Conservation (phyloP, 208 protist genomes). For the Wallacemonas sp. region DNA sequence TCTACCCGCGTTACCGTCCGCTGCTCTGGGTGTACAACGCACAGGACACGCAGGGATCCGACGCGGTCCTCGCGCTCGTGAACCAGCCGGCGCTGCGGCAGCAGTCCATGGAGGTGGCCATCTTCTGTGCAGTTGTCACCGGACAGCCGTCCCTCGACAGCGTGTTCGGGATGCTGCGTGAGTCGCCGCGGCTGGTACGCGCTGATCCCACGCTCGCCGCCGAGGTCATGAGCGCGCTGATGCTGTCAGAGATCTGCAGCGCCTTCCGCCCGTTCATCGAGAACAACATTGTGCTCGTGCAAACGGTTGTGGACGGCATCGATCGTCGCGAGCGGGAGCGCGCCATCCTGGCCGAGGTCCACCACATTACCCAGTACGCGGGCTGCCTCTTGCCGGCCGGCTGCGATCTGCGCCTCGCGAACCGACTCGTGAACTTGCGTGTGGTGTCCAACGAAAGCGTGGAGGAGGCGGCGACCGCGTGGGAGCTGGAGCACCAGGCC, state of each 20-base stretch:
- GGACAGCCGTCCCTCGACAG: slow-evolving; percentile 26
- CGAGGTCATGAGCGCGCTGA: slow-evolving; percentile 66
- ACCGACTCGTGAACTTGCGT: slow-evolving; percentile 34
- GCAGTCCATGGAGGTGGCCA: slow-evolving; percentile 51
- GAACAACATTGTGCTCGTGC: slow-evolving; percentile 59
- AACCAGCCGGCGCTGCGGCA: slow-evolving; percentile 46
- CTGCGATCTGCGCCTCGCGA: slow-evolving; percentile 35
- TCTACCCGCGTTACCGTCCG: slow-evolving; percentile 65
- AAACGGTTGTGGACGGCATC: slow-evolving; percentile 58
- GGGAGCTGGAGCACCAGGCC: background rate
- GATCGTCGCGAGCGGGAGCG: slow-evolving; percentile 42
- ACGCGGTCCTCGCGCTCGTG: slow-evolving; percentile 15
- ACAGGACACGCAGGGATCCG: slow-evolving; percentile 13
- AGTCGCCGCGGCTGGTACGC: slow-evolving; percentile 28
- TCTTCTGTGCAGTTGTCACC: slow-evolving; percentile 53
- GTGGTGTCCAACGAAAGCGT: slow-evolving; percentile 68
- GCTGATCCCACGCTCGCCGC: slow-evolving; percentile 49
- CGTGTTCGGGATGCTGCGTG: slow-evolving; percentile 59
- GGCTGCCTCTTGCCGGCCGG: slow-evolving; percentile 18
- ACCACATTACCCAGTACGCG: slow-evolving; percentile 36
- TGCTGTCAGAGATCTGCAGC: slow-evolving; percentile 64
- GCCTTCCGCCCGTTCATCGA: slow-evolving; percentile 39
- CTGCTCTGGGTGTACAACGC: slow-evolving; percentile 38
- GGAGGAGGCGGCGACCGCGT: slow-evolving; percentile 7
- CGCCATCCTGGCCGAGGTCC: slow-evolving; percentile 58